These are phyloP conservation scores for Candida verbasci DNA, from an alignment of 805 yeast species.

Conservation along the genomic window DNA sequence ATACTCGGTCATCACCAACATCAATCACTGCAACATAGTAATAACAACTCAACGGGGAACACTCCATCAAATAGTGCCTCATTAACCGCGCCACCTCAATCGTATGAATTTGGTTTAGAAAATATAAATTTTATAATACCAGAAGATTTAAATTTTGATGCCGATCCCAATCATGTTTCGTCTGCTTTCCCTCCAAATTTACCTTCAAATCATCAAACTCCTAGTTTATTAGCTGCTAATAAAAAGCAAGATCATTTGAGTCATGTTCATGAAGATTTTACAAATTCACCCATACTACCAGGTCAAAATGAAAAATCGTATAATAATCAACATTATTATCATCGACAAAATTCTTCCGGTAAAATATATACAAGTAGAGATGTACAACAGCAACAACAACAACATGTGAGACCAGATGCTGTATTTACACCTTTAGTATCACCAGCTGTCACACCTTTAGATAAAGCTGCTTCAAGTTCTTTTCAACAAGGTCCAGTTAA, in stretches of 20 bases:
- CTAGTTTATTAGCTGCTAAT: constrained; percentile 20
- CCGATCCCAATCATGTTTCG: constrained; percentile 11
- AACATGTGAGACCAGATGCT: constrained; percentile 50
- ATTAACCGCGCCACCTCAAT: constrained; percentile 9
- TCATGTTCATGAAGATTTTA: constrained; percentile 9
- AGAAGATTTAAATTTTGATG: constrained; percentile 13
- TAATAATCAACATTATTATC: constrained; percentile 38
- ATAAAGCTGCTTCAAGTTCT: constrained; percentile 18
- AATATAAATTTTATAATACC: constrained; percentile 22
- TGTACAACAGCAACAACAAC: constrained; percentile 11
- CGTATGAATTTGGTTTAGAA: constrained; percentile 21
- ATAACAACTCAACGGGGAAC: constrained; percentile 8
- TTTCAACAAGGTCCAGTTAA: constrained; percentile 19
- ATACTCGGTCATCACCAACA: constrained; percentile 5
- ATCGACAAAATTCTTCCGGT: constrained; percentile 18
- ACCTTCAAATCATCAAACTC: constrained; percentile 19
- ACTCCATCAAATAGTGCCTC: constrained; percentile 5
- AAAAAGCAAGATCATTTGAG: not conserved
- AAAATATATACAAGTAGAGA: constrained; percentile 7
- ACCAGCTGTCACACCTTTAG: constrained; percentile 70
- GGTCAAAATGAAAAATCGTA: constrained; percentile 38
- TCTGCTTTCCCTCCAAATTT: constrained; percentile 25
- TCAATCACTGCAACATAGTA: constrained; percentile 2
- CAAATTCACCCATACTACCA: constrained; percentile 36
- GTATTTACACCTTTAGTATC: constrained; percentile 74